Evolutionary conservation across 805 yeast species (phyloP).

Genomic region (Ogataea zsoltii): DNA sequence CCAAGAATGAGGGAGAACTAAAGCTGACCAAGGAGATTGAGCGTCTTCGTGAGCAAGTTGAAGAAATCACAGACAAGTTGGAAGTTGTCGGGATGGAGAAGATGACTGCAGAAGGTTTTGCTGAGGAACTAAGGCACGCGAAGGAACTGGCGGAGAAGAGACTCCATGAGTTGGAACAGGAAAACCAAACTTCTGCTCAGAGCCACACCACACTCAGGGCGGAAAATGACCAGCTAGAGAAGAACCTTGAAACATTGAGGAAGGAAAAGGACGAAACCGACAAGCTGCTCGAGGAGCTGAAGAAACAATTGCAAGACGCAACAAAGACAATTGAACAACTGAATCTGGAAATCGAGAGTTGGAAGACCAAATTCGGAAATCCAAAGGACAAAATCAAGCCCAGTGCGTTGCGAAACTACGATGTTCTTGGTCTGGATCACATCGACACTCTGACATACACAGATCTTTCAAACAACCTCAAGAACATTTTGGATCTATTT

Average conservation of each 20-base stretch:
- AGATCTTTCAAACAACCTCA: conserved; percentile 18
- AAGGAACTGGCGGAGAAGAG: too few species aligned
- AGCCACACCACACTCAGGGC: too few species aligned
- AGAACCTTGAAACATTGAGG: not conserved
- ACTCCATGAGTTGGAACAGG: too few species aligned
- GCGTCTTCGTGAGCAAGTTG: too few species aligned
- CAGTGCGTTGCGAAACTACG: conserved; percentile 9
- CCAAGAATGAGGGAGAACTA: not conserved
- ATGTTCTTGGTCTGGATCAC: conserved; percentile 9
- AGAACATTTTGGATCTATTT: conserved; percentile 14
- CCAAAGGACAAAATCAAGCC: conserved; percentile 1
- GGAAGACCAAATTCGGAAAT: conserved; percentile 10
- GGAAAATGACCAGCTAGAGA: not conserved
- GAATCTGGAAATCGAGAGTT: not conserved
- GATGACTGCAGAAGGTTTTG: too few species aligned
- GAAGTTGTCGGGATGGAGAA: too few species aligned
- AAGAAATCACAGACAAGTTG: too few species aligned
- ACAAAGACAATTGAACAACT: not conserved
- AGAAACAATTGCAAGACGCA: not conserved
- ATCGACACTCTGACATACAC: conserved; percentile 13
- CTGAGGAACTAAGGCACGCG: too few species aligned
- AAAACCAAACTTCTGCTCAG: too few species aligned
- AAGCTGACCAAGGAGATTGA: not conserved
- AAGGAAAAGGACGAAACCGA: not conserved
- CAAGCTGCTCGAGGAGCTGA: not conserved